phyloP scores from a whole-genome alignment of 495 filamentous ascomycete species.

The Recurvomyces mirabilis region DNA sequence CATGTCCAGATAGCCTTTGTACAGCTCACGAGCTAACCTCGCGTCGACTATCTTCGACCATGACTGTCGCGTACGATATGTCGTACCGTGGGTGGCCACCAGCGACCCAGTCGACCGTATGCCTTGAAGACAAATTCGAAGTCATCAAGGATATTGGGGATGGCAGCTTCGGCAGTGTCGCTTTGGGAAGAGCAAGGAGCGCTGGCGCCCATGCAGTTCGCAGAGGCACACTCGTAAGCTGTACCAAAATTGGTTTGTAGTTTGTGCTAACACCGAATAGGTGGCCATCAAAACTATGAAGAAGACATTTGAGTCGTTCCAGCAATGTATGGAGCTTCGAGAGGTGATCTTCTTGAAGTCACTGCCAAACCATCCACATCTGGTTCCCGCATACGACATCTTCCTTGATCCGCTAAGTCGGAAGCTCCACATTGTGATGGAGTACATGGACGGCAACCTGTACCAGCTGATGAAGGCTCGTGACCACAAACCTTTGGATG shows the following conservation, averaged over 20 bases:
- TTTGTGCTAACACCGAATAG: conserved; percentile 34
- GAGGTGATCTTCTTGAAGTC: conserved; percentile 95
- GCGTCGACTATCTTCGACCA: conserved; percentile 5
- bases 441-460: conserved; percentile 99
- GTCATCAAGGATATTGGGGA: conserved; percentile 96
- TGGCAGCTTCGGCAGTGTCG: conserved; percentile 96
- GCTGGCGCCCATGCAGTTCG: conserved; percentile 82
- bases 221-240: conserved; percentile 79
- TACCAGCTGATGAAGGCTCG: conserved; percentile 98
- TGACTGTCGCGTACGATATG: conserved; percentile 29
- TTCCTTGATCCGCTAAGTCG: conserved; percentile 92
- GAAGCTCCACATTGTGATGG: conserved; percentile 97
- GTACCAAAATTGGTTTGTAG: too few relatives aligned
- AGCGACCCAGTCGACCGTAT: conserved; percentile 14
- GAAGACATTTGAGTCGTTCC: conserved; percentile 91
- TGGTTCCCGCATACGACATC: conserved; percentile 95
- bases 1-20: conserved; percentile 12
- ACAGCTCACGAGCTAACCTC: conserved; percentile 6
- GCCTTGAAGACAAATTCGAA: conserved; percentile 70
- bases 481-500: conserved; percentile 86
- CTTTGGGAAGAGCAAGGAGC: conserved; percentile 77
- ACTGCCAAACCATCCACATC: conserved; percentile 73
- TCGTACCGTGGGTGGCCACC: conserved; percentile 28
- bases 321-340: conserved; percentile 78
- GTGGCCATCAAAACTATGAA: conserved; percentile 99